Evolutionary conservation across 2,329 filamentous ascomycete genomes (phyloP).

Genomic region (Claviceps pusilla): DNA sequence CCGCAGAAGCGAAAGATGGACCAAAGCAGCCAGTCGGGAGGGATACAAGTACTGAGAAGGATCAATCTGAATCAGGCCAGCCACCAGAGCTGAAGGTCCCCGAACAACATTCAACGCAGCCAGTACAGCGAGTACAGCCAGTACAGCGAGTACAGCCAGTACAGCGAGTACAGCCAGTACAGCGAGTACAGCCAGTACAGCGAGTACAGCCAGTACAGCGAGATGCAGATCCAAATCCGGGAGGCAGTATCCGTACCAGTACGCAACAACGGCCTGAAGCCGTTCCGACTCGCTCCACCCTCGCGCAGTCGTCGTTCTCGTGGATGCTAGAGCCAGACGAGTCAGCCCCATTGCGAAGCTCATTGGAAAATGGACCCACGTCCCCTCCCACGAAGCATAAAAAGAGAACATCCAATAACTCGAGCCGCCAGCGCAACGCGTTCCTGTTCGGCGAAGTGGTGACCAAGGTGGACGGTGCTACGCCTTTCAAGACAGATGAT

Average conservation of each 20-base stretch:
- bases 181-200: neutral
- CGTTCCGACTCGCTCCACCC: conserved; percentile 46
- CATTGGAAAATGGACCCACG: conserved; percentile 11
- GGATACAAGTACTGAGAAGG: neutral
- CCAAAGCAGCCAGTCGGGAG: neutral
- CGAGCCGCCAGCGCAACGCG: conserved; percentile 39
- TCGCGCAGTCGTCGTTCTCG: conserved; percentile 62
- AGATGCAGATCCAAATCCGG: neutral
- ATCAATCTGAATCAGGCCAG: neutral
- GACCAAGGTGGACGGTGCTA: conserved; percentile 18
- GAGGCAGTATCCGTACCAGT: neutral
- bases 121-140: neutral
- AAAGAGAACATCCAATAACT: conserved; percentile 27
- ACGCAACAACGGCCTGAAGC: conserved; percentile 18
- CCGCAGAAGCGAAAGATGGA: neutral
- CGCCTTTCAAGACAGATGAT: conserved; percentile 28
- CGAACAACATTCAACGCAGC: neutral
- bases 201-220: neutral
- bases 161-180: neutral
- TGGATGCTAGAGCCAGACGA: conserved; percentile 58
- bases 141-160: neutral
- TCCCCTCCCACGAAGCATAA: conserved; percentile 21
- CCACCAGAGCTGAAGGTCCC: neutral
- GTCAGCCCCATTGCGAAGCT: conserved; percentile 13
- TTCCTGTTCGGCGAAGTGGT: conserved; percentile 44